Percentiles rank a stretch among this genome's conserved stretches.
These are phyloP conservation scores for Clavispora phyllophila DNA, from an alignment of 805 yeast species.

Conservation along the genomic window DNA sequence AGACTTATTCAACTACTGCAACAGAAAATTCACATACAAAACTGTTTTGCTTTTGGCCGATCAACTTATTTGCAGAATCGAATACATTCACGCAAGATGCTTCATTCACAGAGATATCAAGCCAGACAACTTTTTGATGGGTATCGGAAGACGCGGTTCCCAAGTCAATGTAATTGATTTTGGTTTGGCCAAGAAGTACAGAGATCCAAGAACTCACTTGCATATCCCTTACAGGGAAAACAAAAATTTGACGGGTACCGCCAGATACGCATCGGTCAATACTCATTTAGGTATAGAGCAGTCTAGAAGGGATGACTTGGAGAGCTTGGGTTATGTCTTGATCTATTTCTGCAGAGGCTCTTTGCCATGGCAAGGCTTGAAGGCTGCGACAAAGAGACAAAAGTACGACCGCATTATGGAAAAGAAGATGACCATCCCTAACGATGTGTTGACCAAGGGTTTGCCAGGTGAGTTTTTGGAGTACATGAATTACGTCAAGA, in stretches of 20 bases:
- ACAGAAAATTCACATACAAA: slow-evolving; percentile 86
- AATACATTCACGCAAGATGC: slow-evolving; percentile 91
- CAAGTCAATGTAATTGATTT: slow-evolving; percentile 93
- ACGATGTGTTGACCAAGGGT: slow-evolving; percentile 41
- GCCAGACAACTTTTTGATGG: slow-evolving; percentile 83
- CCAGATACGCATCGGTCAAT: slow-evolving; percentile 19
- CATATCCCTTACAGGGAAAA: slow-evolving; percentile 63
- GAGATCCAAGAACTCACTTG: slow-evolving; percentile 90
- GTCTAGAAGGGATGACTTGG: slow-evolving; percentile 18
- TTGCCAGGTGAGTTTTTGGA: slow-evolving; percentile 86
- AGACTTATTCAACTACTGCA: slow-evolving; percentile 93
- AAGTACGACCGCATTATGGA: slow-evolving; percentile 21
- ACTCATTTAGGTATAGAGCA: slow-evolving; percentile 20
- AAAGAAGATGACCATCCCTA: slow-evolving; percentile 19
- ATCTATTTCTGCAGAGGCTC: slow-evolving; percentile 19
- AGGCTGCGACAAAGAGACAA: slow-evolving; percentile 19
- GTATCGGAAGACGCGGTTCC: slow-evolving; percentile 89
- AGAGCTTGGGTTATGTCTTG: slow-evolving; percentile 18
- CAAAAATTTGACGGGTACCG: slow-evolving; percentile 20
- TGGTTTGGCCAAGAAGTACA: slow-evolving; percentile 87
- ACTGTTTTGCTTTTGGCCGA: slow-evolving; percentile 91
- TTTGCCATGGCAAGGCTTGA: slow-evolving; percentile 20
- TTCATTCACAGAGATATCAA: slow-evolving; percentile 82
- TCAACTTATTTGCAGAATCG: slow-evolving; percentile 90
- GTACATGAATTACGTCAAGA: slow-evolving; percentile 83